These are phyloP conservation scores for Carex cristatella DNA, from an alignment of 176 grass and related monocot species.

Conservation along the genomic window DNA sequence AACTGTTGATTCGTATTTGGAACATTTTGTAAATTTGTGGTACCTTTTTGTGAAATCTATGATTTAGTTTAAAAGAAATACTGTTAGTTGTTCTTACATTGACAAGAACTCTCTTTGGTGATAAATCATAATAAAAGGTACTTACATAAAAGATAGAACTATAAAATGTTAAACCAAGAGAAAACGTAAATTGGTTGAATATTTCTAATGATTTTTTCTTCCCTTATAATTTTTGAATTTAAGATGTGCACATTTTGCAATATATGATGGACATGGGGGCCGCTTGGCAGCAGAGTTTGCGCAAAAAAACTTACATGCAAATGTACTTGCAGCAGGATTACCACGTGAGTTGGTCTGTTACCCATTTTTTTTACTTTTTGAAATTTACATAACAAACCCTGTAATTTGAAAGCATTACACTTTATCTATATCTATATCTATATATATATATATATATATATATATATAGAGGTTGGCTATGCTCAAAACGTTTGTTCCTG, in stretches of 20 bases:
- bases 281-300: constrained; percentile 71
- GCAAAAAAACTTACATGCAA: constrained; percentile 68
- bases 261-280: constrained; percentile 88
- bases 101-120: no score
- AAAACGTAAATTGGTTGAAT: neutral
- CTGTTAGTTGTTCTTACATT: neutral
- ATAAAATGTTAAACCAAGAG: neutral
- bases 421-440: no score
- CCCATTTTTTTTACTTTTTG: constrained; percentile 18
- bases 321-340: constrained; percentile 85
- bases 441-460: no score
- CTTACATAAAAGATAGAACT: no score
- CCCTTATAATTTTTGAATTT: neutral
- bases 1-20: neutral
- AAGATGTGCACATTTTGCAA: constrained; percentile 75
- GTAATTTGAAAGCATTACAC: no score
- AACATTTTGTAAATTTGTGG: constrained; percentile 50
- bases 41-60: neutral
- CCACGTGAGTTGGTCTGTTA: constrained; percentile 99
- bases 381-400: no score
- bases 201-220: neutral
- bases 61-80: neutral
- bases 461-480: no score
- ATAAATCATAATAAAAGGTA: no score
- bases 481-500: no score